Percentiles rank a stretch among this genome's conserved stretches.
Evolutionary conservation across 2,329 filamentous ascomycete genomes (phyloP).

Genomic region (Kalaharituber pfeilii): DNA sequence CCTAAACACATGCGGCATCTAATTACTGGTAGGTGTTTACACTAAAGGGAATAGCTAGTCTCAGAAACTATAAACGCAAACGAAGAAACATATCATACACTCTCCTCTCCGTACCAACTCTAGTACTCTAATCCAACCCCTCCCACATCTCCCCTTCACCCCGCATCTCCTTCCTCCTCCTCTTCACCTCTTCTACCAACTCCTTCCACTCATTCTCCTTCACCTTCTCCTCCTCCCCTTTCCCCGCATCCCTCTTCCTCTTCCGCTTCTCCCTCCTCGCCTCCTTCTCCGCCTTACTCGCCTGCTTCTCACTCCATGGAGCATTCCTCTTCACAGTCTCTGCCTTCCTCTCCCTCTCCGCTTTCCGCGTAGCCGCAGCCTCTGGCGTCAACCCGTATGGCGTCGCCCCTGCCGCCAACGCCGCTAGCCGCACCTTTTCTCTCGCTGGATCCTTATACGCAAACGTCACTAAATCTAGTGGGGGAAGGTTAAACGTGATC

Average conservation of each 20-base stretch:
- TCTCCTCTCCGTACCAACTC: too few species aligned
- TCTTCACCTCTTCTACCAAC: conserved; percentile 46
- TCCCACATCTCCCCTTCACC: conserved; percentile 39
- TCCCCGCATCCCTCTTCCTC: conserved; percentile 56
- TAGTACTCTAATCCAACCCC: background rate
- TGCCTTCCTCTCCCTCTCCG: conserved; percentile 25
- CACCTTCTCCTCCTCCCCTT: conserved; percentile 45
- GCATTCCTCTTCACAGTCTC: conserved; percentile 18
- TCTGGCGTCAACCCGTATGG: conserved; percentile 27
- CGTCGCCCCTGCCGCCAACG: conserved; percentile 31
- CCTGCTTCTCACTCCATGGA: conserved; percentile 30
- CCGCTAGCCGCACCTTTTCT: conserved; percentile 46
- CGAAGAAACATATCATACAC: too few species aligned
- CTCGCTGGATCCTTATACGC: conserved; percentile 54
- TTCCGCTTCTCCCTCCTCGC: conserved; percentile 46
- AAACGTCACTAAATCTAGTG: conserved; percentile 39
- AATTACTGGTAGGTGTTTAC: too few species aligned
- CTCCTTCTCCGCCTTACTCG: conserved; percentile 46
- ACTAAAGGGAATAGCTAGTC: too few species aligned
- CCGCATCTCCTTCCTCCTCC: conserved; percentile 48
- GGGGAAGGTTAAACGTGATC: background rate
- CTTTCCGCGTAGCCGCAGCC: conserved; percentile 24
- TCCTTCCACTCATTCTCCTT: conserved; percentile 47
- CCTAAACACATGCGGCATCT: too few species aligned
- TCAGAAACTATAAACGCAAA: too few species aligned